Evolutionary conservation across 2,329 filamentous ascomycete species (phyloP).

Genomic region (Paecilomyces dactylethromorphus): DNA sequence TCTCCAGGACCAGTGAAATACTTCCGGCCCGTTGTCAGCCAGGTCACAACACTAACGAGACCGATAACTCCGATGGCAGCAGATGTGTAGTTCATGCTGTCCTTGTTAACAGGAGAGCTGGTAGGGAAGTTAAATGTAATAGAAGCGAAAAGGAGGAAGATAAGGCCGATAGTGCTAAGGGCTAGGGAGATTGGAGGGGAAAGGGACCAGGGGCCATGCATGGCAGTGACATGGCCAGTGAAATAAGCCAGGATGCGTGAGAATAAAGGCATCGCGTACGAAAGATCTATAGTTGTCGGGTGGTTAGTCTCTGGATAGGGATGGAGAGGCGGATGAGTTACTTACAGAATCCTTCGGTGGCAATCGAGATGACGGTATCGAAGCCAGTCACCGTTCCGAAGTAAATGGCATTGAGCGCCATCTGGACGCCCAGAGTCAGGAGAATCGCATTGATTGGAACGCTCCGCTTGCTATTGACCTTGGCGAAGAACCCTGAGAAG

Average conservation of each 20-base stretch:
- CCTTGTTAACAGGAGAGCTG: slow-evolving; percentile 42
- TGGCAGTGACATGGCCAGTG: slow-evolving; percentile 29
- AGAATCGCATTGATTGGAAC: slow-evolving; percentile 47
- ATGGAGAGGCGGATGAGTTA: not conserved
- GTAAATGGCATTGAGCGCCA: slow-evolving; percentile 50
- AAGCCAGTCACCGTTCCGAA: slow-evolving; percentile 51
- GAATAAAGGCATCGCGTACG: slow-evolving; percentile 51
- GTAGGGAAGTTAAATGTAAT: slow-evolving; percentile 54
- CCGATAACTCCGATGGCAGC: slow-evolving; percentile 51
- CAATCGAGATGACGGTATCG: slow-evolving; percentile 51
- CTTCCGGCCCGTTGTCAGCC: slow-evolving; percentile 46
- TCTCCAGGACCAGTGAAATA: slow-evolving; percentile 43
- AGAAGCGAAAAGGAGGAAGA: slow-evolving; percentile 48
- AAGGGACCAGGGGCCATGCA: slow-evolving; percentile 34
- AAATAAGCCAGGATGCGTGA: slow-evolving; percentile 45
- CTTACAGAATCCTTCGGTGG: slow-evolving; percentile 52
- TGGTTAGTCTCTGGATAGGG: not conserved
- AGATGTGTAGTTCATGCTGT: slow-evolving; percentile 55
- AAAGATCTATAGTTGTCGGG: slow-evolving; percentile 38
- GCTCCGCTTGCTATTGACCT: slow-evolving; percentile 39
- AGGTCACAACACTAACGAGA: slow-evolving; percentile 44
- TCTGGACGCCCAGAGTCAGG: slow-evolving; percentile 42
- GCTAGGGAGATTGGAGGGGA: slow-evolving; percentile 38
- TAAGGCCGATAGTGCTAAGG: slow-evolving; percentile 45
- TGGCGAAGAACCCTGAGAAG: slow-evolving; percentile 42